Evolutionary conservation across 176 grass and related monocot genomes (phyloP).

Genomic region (Carex scoparia): DNA sequence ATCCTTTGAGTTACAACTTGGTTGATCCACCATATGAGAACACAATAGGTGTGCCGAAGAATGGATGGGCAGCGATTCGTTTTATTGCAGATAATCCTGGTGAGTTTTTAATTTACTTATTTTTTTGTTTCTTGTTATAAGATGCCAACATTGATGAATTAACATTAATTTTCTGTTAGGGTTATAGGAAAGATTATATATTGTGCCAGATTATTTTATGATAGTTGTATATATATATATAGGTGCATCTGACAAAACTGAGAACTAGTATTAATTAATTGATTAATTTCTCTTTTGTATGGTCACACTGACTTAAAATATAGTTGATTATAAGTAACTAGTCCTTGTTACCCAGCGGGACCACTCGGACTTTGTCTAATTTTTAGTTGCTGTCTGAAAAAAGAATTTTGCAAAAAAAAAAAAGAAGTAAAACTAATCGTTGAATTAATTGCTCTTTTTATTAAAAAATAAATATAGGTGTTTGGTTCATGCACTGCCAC

Average conservation of each 20-base stretch:
- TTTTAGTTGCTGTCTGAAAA: background rate
- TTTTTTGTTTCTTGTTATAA: no score
- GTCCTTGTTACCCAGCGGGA: background rate
- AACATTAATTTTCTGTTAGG: background rate
- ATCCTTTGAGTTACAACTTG: constrained; percentile 45
- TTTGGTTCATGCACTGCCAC: constrained; percentile 83
- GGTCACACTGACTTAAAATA: background rate
- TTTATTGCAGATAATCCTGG: constrained; percentile 49
- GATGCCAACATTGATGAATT: no score
- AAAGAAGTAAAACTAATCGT: background rate
- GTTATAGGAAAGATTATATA: background rate
- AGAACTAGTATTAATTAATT: background rate
- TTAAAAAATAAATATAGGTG: constrained; percentile 29
- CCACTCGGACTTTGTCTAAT: background rate
- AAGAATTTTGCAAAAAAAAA: background rate
- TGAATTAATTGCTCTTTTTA: background rate
- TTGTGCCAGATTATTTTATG: background rate
- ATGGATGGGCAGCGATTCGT: constrained; percentile 35
- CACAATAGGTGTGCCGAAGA: constrained; percentile 36
- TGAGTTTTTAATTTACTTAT: background rate
- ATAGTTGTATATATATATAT: background rate
- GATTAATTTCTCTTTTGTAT: background rate
- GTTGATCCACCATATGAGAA: constrained; percentile 35
- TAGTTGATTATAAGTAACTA: background rate
- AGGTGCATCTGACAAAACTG: background rate